These are phyloP conservation scores for Diaporthe sp. DNA, from an alignment of 2,329 filamentous ascomycete genomes.

Conservation along the genomic window DNA sequence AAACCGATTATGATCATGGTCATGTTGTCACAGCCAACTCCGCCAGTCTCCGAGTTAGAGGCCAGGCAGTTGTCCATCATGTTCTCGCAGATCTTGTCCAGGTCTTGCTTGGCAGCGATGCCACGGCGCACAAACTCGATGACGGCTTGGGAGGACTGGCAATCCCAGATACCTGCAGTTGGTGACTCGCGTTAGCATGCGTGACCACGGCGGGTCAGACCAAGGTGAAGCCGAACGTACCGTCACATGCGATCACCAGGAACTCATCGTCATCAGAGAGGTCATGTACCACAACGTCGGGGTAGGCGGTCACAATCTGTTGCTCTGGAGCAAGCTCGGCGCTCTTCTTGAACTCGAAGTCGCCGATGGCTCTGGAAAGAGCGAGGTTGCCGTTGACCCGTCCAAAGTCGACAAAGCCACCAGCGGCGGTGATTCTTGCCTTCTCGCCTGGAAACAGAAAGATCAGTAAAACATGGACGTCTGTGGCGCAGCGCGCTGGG, in stretches of 20 bases:
- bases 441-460: slow-evolving; percentile 80
- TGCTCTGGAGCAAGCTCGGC: slow-evolving; percentile 97
- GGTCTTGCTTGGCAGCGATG: slow-evolving; percentile 95
- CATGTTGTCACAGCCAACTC: slow-evolving; percentile 99
- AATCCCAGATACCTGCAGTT: slow-evolving; percentile 96
- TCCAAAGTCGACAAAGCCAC: slow-evolving; percentile 98
- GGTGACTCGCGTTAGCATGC: background rate
- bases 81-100: slow-evolving; percentile 97
- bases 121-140: slow-evolving; percentile 97
- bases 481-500: background rate
- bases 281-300: slow-evolving; percentile 93
- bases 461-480: slow-evolving; percentile 38
- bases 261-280: slow-evolving; percentile 96
- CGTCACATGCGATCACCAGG: slow-evolving; percentile 91
- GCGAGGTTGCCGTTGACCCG: slow-evolving; percentile 98
- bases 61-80: slow-evolving; percentile 99
- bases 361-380: slow-evolving; percentile 95
- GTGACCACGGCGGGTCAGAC: background rate
- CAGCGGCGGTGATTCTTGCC: slow-evolving; percentile 93
- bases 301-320: slow-evolving; percentile 97
- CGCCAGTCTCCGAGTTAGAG: slow-evolving; percentile 97
- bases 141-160: slow-evolving; percentile 97
- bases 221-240: slow-evolving; percentile 63
- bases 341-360: slow-evolving; percentile 99
- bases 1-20: slow-evolving; percentile 95